Base-by-base conservation (phyloP, 805 yeast genomes). In the Pichia nakasei region DNA sequence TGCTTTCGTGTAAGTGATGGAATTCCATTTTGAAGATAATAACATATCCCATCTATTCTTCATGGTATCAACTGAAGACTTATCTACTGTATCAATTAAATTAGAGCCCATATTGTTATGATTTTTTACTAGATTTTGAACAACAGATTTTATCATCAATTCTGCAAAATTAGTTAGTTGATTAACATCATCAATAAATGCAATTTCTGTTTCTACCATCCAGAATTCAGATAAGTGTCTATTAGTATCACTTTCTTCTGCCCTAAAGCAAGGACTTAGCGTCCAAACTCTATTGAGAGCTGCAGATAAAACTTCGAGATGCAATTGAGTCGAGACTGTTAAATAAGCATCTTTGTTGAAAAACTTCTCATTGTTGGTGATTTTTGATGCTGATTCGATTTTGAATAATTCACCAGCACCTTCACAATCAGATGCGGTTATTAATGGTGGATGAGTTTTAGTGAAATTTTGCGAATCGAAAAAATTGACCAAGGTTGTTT, bases 131-230 rank as follows among this genome's bases (percentile, higher is more conserved):
- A 68, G 57, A 21, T 49, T 54, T n/a, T 47, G 39, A 8, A 67
- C 73, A 4, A 78, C 73, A 35, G 58, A 55, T 46, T 79, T 75
- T 32, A 86, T 68, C 94, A 88, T 82, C 1, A 57, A 56, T 58
- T 89, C 95, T 2, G 82, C 76, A 41, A 86, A 72, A 2, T 55
- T 55, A 2, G 91, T 81, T 44, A 93, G 62, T 47, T 82, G 82
- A 4, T 58, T 56, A 7, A 89, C 73, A 13, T 68, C 61, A 5
- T 70, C 68, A 2, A 83, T 63, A 60, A 84, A 85, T 9, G 86
- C 79, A 19, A 87, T 62, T 59, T 93, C 99, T 0, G 88, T 94
- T 61, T 93, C 99, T 3, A 93, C 64, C 97, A 93, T 89, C 97
- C 97, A 93, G 61, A 93, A 93, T 61, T 93, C 99, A 47, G 91